Conservation (phyloP, 257 asterid species). For the Orobanche coerulescens region DNA sequence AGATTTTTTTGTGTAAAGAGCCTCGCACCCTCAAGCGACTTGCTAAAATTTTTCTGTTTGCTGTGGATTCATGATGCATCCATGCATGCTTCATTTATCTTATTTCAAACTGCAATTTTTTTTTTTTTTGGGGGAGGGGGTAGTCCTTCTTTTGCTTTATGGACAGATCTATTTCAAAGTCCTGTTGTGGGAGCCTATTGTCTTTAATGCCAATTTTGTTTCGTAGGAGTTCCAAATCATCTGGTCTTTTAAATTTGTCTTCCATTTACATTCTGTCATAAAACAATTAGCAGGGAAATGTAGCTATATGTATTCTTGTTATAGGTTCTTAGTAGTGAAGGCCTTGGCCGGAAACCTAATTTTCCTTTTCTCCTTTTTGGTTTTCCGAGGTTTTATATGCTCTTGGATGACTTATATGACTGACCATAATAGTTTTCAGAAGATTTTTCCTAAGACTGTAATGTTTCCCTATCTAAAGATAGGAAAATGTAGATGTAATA, state of each 20-base stretch:
- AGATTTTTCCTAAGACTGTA: neutral
- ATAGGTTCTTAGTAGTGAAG: neutral
- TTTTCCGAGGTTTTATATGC: neutral
- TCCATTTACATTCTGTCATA: neutral
- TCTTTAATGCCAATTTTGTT: neutral
- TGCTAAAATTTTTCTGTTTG: neutral
- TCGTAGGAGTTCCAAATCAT: neutral
- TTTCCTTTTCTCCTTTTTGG: neutral
- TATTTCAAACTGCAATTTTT: neutral
- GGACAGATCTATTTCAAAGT: neutral
- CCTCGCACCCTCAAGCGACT: neutral
- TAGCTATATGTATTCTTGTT: neutral
- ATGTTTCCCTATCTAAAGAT: neutral
- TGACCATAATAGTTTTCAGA: neutral
- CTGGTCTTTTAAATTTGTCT: neutral
- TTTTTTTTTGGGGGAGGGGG: neutral
- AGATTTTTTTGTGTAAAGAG: neutral
- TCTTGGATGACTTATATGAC: neutral
- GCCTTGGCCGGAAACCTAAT: constrained; percentile 3
- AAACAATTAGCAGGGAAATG: neutral
- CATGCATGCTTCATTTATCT: neutral
- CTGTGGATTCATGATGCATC: neutral
- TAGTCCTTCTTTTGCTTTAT: neutral
- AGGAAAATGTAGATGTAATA: neutral
- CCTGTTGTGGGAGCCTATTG: neutral